Base-by-base conservation (phyloP, 306 rosid genomes). In the Glycine latifolia region DNA sequence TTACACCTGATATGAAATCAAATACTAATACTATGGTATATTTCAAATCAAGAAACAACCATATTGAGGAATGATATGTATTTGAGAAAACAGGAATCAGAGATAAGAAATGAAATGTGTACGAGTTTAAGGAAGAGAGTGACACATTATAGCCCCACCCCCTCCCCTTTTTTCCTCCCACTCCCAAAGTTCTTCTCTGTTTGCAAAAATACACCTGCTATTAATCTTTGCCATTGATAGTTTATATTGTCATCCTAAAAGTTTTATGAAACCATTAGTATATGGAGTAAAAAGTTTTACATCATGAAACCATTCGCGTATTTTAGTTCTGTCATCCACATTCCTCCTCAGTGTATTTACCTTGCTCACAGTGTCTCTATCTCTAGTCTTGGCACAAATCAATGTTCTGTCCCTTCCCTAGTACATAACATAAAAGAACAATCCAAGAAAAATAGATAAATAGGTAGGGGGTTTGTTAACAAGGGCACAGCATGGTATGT, bases 311-410 rank as follows among this genome's bases (percentile, higher is more conserved):
- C 61, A 47, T 6, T 62, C 15, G 3, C 9, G 37, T n/a, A 14
- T 61, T 61, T 61, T 76, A 61, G 46, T 47, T 60, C 44, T 46
- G 50, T 10, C 37, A 62, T n/a, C 13, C 62, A 62, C 50, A 5
- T 61, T 47, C 71, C 46, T 60, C 79, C 69, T 75, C 54, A 75
- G 69, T 44, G 26, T 44, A 47, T 56, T 47, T 75, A 75, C 55
- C 46, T 44, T 37, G 78, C 56, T 43, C 55, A 61, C 47, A 33
- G 39, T 62, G 37, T 39, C 37, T 31, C 15, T 47, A 61, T 48
- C 47, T 46, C 47, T 31, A 49, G 60, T 56, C 83, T 70, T 48
- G 10, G 39, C 60, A 75, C 46, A 1, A 12, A 60, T 26, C 79
- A 60, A 75, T 59, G 10, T 35, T 8, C 47, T 75, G 14, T 31